phyloP scores from a whole-genome alignment of 2,329 filamentous ascomycete genomes.

The Sphaerulina populicola region DNA sequence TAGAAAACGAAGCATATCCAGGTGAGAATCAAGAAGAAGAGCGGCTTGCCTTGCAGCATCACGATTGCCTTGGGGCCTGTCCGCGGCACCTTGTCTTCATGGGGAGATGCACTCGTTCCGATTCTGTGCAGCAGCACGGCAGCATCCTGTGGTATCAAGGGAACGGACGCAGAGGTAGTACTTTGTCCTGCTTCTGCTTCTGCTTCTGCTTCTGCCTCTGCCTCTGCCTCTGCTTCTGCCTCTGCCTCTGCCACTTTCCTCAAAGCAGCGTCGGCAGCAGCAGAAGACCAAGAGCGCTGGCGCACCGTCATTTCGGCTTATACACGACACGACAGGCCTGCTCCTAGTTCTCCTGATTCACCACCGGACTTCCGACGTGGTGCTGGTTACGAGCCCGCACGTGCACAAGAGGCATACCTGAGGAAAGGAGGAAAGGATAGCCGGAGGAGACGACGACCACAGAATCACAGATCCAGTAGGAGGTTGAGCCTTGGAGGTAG shows the following conservation, averaged over 20 bases:
- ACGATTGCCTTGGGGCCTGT: constrained; percentile 9
- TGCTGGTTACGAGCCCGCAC: too few species aligned
- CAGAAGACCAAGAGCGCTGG: constrained; percentile 9
- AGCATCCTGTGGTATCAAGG: neutral
- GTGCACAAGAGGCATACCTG: too few species aligned
- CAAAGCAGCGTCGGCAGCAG: constrained; percentile 6
- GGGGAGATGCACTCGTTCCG: neutral
- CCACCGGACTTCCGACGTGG: neutral
- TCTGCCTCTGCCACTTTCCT: neutral
- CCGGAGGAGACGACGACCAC: neutral
- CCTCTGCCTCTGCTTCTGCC: neutral
- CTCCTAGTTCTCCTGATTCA: neutral
- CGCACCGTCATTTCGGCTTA: constrained; percentile 6
- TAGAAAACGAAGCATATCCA: constrained; percentile 11
- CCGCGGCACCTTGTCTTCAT: neutral
- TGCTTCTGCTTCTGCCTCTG: neutral
- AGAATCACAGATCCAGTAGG: too few species aligned
- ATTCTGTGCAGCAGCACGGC: neutral
- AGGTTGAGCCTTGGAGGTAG: too few species aligned
- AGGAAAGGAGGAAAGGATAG: neutral
- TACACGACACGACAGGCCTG: neutral
- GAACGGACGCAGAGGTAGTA: neutral
- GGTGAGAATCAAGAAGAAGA: constrained; percentile 9
- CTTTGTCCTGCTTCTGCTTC: too few species aligned
- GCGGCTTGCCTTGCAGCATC: constrained; percentile 8